Evolutionary conservation across 129 eudicot species (phyloP), one percentile per base, ranked within the genome.

Genomic region (Pulicaria dysenterica): DNA sequence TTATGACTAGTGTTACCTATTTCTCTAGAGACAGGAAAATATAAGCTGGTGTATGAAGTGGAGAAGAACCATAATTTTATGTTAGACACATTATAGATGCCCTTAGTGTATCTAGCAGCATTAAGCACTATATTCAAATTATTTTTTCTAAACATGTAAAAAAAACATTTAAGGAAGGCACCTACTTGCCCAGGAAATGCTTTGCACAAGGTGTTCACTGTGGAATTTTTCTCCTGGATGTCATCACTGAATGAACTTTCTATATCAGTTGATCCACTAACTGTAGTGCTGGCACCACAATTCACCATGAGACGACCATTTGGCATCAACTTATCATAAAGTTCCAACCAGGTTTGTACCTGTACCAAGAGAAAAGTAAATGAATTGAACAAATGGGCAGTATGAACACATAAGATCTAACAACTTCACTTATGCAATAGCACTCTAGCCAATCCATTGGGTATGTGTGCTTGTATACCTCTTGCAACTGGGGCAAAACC

Each of bases 291-390:
- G 31, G 82, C 94, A 60, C 94, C 99, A 80, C 99, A 95, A 79
- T 95, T 95, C 75, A 95, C 91, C 89, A 95, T 95, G 40, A 95
- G 17, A 8, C 97, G 92, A 15, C 99, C 97, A 60, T 83, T 83
- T 37, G 97, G 88, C 99, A 88, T 95, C 76, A 90, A 78, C 46
- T 81, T 95, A 38, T 83, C 72, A n/a, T 74, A 58, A 36, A 95
- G 67, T 24, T 79, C 75, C 72, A 88, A 74, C 97, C 99, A 95
- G 50, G 89, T 90, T 71, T 73, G 64, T 55, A 85, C 85, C 97
- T 91, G 82, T 68, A 43, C 48, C 17, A 56, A 60, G 41, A 65
- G 39, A 53, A 48, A 40, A 61, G 9, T 48, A 73, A 1, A 62
- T 38, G 15, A 40, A 42, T 58, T 10, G 5, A 19, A 57, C 59